phyloP scores from a whole-genome alignment of 2,329 filamentous ascomycete species.

The Fusarium incarnatum region DNA sequence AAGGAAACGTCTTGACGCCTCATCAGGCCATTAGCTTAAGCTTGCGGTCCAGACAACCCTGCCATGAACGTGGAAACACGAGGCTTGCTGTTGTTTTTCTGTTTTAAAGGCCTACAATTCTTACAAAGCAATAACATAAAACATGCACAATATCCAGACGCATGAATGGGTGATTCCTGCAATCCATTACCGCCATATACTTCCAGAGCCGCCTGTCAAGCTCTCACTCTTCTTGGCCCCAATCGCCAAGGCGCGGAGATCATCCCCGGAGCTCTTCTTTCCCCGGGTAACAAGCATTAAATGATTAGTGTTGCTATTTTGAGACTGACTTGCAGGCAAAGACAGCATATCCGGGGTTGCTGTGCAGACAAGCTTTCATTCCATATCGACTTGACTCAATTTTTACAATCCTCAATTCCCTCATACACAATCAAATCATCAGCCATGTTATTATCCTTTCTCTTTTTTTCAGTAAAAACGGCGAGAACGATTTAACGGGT shows the following conservation, averaged over 20 bases:
- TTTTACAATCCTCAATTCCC: neutral
- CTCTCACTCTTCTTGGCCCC: neutral
- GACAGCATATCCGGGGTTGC: slow-evolving; percentile 1
- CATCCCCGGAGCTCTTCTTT: slow-evolving; percentile 6
- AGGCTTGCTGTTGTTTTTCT: neutral
- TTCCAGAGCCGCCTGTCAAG: slow-evolving; percentile 1
- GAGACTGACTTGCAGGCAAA: slow-evolving; percentile 11
- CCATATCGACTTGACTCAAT: neutral
- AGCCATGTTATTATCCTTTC: neutral
- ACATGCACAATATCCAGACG: neutral
- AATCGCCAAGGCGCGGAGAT: slow-evolving; percentile 16
- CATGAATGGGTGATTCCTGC: neutral
- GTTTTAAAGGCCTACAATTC: too few species aligned
- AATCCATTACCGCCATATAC: neutral
- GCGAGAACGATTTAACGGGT: slow-evolving; percentile 23
- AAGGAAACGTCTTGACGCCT: neutral
- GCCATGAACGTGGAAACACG: neutral
- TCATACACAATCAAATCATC: neutral
- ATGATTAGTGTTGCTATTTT: slow-evolving; percentile 31
- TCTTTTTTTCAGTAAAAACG: neutral
- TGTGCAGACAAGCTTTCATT: slow-evolving; percentile 1
- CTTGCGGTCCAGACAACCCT: neutral
- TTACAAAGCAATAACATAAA: too few species aligned
- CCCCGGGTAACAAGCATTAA: slow-evolving; percentile 14
- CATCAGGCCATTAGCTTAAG: neutral